phyloP scores from a whole-genome alignment of 148 eudicot species.

The Oxyria digyna region DNA sequence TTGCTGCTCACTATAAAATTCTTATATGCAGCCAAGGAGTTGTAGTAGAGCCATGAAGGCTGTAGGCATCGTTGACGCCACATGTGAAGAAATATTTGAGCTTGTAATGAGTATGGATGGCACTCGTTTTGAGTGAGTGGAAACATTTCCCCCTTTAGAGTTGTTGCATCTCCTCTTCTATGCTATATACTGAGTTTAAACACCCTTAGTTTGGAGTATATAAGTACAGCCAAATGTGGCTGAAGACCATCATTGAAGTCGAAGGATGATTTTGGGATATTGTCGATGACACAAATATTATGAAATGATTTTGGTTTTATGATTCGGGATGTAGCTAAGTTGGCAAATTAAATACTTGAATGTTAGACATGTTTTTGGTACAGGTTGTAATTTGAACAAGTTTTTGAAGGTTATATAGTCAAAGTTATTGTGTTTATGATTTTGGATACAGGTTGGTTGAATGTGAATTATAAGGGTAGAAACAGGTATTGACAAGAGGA shows the following conservation, averaged over 20 bases:
- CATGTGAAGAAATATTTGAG: slow-evolving; percentile 94
- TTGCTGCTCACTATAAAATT: slow-evolving; percentile 3
- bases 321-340: too few species aligned
- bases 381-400: too few species aligned
- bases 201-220: neutral
- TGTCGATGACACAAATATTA: too few species aligned
- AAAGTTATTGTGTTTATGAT: too few species aligned
- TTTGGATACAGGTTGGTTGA: too few species aligned
- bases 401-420: too few species aligned
- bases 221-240: neutral
- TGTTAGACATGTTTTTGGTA: too few species aligned
- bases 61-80: slow-evolving; percentile 96
- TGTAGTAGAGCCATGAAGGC: slow-evolving; percentile 99
- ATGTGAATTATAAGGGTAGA: too few species aligned
- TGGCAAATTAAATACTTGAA: too few species aligned
- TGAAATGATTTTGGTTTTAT: too few species aligned
- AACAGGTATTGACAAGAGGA: too few species aligned
- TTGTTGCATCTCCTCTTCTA: neutral
- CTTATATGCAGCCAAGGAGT: slow-evolving; percentile 77
- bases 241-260: neutral
- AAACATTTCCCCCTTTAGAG: neutral
- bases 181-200: neutral
- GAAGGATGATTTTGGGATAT: too few species aligned
- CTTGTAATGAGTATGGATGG: slow-evolving; percentile 99
- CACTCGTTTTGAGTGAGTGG: slow-evolving; percentile 89